Evolutionary conservation across 2,329 filamentous ascomycete genomes (phyloP).

Genomic region (Sporothrix globosa): DNA sequence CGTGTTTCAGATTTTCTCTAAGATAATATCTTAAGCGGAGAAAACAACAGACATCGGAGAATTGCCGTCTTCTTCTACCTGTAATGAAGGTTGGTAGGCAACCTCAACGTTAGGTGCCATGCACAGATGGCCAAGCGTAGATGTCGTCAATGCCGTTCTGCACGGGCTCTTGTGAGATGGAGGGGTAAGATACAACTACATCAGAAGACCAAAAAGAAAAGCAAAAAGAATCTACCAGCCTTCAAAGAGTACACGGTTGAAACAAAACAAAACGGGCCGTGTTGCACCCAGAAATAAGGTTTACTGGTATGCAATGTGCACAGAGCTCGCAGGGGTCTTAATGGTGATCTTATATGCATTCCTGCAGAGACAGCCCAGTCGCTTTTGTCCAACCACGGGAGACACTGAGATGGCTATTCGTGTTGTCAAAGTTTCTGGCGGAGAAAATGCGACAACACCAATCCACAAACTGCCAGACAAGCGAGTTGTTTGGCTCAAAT

Average conservation of each 20-base stretch:
- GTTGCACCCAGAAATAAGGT: slow-evolving; percentile 16
- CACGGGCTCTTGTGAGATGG: not conserved
- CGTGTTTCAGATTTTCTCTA: no score
- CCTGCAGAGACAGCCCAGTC: not conserved
- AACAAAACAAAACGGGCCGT: slow-evolving; percentile 24
- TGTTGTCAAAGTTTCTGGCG: not conserved
- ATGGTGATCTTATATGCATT: no score
- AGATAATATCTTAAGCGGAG: not conserved
- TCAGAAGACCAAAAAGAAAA: not conserved
- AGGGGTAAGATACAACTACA: not conserved
- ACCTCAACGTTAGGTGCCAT: not conserved
- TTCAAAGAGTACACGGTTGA: not conserved
- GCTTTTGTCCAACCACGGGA: not conserved
- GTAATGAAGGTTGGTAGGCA: no score
- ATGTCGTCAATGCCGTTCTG: not conserved
- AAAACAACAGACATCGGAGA: not conserved
- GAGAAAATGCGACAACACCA: no score
- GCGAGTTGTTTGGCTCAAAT: not conserved
- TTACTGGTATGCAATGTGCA: slow-evolving; percentile 14
- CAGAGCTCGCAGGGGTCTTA: not conserved
- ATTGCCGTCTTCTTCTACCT: not conserved
- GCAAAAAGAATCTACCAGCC: not conserved
- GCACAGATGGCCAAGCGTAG: not conserved
- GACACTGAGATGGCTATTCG: not conserved
- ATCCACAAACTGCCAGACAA: not conserved